phyloP scores from a whole-genome alignment of 2,329 filamentous ascomycete species.

The Cladophialophora chaetospira region DNA sequence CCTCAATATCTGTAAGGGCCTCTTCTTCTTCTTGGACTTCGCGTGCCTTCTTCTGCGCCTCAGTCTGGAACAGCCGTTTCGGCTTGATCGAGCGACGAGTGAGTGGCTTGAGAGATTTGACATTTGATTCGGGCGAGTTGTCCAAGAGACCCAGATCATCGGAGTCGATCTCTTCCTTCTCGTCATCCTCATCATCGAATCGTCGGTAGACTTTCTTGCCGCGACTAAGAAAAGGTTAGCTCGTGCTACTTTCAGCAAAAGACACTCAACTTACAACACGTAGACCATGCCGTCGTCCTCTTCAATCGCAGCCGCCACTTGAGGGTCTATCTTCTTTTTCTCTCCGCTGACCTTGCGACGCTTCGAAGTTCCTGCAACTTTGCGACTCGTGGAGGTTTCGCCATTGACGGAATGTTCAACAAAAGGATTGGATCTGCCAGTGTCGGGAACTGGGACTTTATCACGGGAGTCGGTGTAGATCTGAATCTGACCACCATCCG shows the following conservation, averaged over 20 bases:
- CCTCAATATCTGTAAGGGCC: constrained; percentile 58
- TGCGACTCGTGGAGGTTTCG: constrained; percentile 34
- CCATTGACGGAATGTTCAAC: constrained; percentile 41
- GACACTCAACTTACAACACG: constrained; percentile 57
- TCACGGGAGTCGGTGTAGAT: constrained; percentile 67
- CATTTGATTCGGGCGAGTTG: constrained; percentile 40
- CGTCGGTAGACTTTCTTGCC: constrained; percentile 63
- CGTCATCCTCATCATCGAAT: constrained; percentile 49
- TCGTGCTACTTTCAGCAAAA: constrained; percentile 5
- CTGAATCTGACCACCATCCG: constrained; percentile 44
- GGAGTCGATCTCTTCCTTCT: constrained; percentile 46
- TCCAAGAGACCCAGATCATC: constrained; percentile 47
- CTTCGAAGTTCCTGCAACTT: constrained; percentile 38
- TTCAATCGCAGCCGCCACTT: constrained; percentile 54
- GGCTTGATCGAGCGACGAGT: constrained; percentile 62
- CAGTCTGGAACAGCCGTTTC: constrained; percentile 59
- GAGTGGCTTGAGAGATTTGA: constrained; percentile 49
- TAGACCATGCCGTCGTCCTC: constrained; percentile 62
- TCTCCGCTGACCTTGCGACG: constrained; percentile 40
- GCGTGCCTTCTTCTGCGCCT: constrained; percentile 45
- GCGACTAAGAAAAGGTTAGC: constrained; percentile 48
- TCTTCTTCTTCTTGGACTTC: constrained; percentile 53
- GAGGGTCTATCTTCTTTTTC: constrained; percentile 35
- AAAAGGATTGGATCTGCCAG: constrained; percentile 59
- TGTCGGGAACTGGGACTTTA: constrained; percentile 57